Conservation (phyloP, 2,329 filamentous ascomycete species). For the Metarhizium sp. region DNA sequence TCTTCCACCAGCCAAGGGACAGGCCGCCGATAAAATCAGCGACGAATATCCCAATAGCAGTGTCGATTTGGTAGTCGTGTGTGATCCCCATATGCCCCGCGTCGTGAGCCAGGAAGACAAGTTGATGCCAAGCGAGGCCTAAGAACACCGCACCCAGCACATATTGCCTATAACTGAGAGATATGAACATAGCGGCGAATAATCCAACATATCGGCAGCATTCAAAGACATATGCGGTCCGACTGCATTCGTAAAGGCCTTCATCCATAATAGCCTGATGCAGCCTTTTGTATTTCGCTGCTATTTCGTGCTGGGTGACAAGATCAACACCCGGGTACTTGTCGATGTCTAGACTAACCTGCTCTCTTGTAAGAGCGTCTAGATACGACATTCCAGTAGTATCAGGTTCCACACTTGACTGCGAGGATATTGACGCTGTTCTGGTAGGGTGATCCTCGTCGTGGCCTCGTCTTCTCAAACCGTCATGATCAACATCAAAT, state of each 20-base stretch:
- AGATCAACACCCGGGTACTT: slow-evolving; percentile 74
- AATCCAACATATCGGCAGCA: slow-evolving; percentile 58
- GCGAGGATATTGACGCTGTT: slow-evolving; percentile 5
- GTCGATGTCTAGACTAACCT: slow-evolving; percentile 64
- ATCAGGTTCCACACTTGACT: slow-evolving; percentile 50
- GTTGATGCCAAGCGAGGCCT: slow-evolving; percentile 85
- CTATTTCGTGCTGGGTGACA: slow-evolving; percentile 64
- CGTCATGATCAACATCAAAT: slow-evolving; percentile 31
- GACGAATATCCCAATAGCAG: slow-evolving; percentile 79
- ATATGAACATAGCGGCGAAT: slow-evolving; percentile 50
- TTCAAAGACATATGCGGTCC: slow-evolving; percentile 70
- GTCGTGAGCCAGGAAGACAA: slow-evolving; percentile 90
- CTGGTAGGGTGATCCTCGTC: background rate
- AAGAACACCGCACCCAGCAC: slow-evolving; percentile 62
- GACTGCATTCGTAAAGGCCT: slow-evolving; percentile 78
- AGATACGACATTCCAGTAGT: slow-evolving; percentile 49
- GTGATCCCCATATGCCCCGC: slow-evolving; percentile 97
- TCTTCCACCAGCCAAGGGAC: slow-evolving; percentile 95
- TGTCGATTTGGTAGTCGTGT: slow-evolving; percentile 76
- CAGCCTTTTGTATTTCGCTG: slow-evolving; percentile 72
- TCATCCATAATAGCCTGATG: slow-evolving; percentile 62
- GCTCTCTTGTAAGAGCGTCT: slow-evolving; percentile 60
- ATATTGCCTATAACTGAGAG: slow-evolving; percentile 58
- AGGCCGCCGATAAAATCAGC: slow-evolving; percentile 84
- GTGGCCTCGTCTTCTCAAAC: slow-evolving; percentile 19